Evolutionary conservation across 192 early-diverging fungal species (phyloP).

Genomic region (Entomortierella parvispora): DNA sequence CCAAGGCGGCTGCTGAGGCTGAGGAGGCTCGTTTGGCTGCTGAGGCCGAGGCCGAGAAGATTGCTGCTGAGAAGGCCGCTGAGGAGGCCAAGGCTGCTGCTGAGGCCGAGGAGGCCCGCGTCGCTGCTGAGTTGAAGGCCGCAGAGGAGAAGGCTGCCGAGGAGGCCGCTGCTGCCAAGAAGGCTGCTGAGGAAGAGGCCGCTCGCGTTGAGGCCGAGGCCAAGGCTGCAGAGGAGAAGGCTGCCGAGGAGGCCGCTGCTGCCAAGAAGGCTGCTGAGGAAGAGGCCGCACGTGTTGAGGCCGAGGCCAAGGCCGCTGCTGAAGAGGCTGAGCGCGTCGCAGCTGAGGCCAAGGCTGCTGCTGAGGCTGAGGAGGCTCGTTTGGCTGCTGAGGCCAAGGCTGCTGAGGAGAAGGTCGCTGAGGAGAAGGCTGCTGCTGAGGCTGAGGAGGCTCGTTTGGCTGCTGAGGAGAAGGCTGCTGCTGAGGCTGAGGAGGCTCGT

Average conservation of each 20-base stretch:
- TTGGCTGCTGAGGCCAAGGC: too few species aligned
- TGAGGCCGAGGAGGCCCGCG: neutral
- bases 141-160: neutral
- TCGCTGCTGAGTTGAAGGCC: slow-evolving; percentile 1
- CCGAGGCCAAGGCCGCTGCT: neutral
- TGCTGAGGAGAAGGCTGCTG: slow-evolving; percentile 9
- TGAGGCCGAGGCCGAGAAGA: slow-evolving; percentile 7
- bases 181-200: slow-evolving; percentile 19
- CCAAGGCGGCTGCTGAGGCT: slow-evolving; percentile 11
- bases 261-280: slow-evolving; percentile 9
- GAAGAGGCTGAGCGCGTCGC: neutral
- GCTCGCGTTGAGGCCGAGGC: neutral
- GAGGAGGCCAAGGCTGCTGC: slow-evolving; percentile 9
- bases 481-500: slow-evolving; percentile 11
- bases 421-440: neutral
- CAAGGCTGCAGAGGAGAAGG: slow-evolving; percentile 3
- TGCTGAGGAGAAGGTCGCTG: neutral
- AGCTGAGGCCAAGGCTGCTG: neutral
- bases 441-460: slow-evolving; percentile 1
- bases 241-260: neutral
- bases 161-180: slow-evolving; percentile 6
- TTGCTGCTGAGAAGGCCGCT: slow-evolving; percentile 21
- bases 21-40: neutral
- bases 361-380: slow-evolving; percentile 1
- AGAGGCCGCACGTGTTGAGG: slow-evolving; percentile 7